Evolutionary conservation across 257 asterid genomes (phyloP).

Genomic region (Plantago elongata): DNA sequence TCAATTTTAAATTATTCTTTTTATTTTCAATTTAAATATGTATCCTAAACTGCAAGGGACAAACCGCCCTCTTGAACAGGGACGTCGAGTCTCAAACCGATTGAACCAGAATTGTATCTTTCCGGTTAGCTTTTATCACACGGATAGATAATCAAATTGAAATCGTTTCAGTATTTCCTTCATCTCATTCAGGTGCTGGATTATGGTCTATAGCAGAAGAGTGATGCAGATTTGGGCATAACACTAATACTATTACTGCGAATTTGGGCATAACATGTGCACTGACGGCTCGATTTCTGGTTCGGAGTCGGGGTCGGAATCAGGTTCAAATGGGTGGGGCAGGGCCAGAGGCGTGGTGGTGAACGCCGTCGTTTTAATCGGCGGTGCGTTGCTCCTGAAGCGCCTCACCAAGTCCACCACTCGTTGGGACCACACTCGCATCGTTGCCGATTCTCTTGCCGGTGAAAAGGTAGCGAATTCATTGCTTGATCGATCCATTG

Average conservation of each 20-base stretch:
- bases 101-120: neutral
- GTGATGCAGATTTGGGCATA: conserved; percentile 11
- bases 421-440: conserved; percentile 93
- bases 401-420: conserved; percentile 96
- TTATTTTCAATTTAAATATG: too few relatives aligned
- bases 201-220: conserved; percentile 13
- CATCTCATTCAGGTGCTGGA: conserved; percentile 7
- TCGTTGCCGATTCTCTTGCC: conserved; percentile 86
- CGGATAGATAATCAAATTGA: too few relatives aligned
- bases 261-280: conserved; percentile 31
- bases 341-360: conserved; percentile 70
- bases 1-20: too few relatives aligned
- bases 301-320: conserved; percentile 37
- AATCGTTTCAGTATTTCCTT: neutral
- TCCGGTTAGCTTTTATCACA: neutral
- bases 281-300: conserved; percentile 53
- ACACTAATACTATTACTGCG: conserved; percentile 14
- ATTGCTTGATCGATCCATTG: neutral
- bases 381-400: conserved; percentile 83
- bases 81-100: too few relatives aligned
- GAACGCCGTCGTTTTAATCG: conserved; percentile 68
- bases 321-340: conserved; percentile 70
- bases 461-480: conserved; percentile 70
- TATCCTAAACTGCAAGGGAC: too few relatives aligned
- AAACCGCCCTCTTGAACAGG: too few relatives aligned